A percentile compares a stretch with the other conserved stretches of the same genome.
Conservation (phyloP, 1,139 yeast genomes). For the Kodamaea sp. region DNA sequence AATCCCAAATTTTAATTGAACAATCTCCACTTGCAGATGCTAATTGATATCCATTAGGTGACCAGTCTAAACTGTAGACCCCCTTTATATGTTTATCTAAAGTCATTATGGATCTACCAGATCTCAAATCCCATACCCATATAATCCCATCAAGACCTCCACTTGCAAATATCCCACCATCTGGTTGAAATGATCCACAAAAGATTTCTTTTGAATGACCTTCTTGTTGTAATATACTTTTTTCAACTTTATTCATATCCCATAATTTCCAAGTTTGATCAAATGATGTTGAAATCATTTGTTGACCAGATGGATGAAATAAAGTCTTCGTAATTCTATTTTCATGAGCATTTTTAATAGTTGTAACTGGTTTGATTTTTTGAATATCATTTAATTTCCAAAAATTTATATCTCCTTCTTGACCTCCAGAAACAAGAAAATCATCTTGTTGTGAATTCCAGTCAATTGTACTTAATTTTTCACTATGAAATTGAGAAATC, state of each 20-base stretch:
- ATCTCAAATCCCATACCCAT: constrained; percentile 81
- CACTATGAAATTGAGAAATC: constrained; percentile 39
- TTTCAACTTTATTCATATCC: constrained; percentile 52
- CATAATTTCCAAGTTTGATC: constrained; percentile 90
- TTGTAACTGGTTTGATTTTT: constrained; percentile 11
- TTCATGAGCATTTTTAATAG: constrained; percentile 39
- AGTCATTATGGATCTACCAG: constrained; percentile 62
- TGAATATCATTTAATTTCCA: constrained; percentile 31
- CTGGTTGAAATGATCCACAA: constrained; percentile 62
- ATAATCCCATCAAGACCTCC: constrained; percentile 80
- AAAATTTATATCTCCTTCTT: constrained; percentile 54
- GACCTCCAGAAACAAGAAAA: constrained; percentile 56
- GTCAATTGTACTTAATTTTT: constrained; percentile 66
- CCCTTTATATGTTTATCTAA: constrained; percentile 70
- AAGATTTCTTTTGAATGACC: constrained; percentile 82
- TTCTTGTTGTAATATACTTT: constrained; percentile 54
- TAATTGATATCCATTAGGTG: constrained; percentile 69
- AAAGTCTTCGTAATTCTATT: constrained; percentile 60
- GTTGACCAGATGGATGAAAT: constrained; percentile 62
- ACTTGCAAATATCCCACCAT: constrained; percentile 72
- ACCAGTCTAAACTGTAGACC: constrained; percentile 70
- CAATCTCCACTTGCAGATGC: constrained; percentile 89
- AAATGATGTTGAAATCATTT: constrained; percentile 67
- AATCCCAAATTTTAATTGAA: constrained; percentile 79
- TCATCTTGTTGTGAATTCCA: constrained; percentile 42